Conservation (phyloP, 1,284 basidiomycete species). For the Heterobasidion occidentale region DNA sequence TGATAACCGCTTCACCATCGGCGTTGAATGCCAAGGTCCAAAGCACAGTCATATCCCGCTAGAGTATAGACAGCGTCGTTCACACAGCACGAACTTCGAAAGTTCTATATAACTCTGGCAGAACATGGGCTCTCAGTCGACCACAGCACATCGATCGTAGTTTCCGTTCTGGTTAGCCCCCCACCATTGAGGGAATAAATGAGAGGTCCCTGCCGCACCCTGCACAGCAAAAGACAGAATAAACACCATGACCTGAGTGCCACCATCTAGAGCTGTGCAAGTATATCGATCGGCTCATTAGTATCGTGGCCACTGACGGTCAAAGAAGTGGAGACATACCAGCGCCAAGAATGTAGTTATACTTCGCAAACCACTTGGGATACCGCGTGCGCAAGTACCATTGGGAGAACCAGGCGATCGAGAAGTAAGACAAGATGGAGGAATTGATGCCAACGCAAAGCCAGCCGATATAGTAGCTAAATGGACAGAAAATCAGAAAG, state of each 20-base stretch:
- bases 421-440: slow-evolving; percentile 31
- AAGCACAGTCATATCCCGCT: neutral
- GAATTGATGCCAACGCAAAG: slow-evolving; percentile 43
- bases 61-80: too few species aligned
- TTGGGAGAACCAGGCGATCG: slow-evolving; percentile 42
- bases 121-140: too few species aligned
- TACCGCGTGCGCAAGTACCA: slow-evolving; percentile 23
- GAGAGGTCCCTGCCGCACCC: slow-evolving; percentile 42
- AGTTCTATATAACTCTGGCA: too few species aligned
- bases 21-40: slow-evolving; percentile 22
- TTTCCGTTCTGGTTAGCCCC: slow-evolving; percentile 8
- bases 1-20: slow-evolving; percentile 78
- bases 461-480: slow-evolving; percentile 34
- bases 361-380: slow-evolving; percentile 44
- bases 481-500: neutral
- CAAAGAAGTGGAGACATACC: neutral
- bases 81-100: too few species aligned
- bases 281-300: neutral
- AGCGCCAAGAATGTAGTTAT: slow-evolving; percentile 49
- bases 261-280: neutral
- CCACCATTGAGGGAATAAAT: slow-evolving; percentile 37
- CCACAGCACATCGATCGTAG: slow-evolving; percentile 7
- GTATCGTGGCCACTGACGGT: too few species aligned
- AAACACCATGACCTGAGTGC: slow-evolving; percentile 17
- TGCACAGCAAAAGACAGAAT: slow-evolving; percentile 47